These are phyloP conservation scores for Dioscorea zingiberensis DNA, from an alignment of 106 monocot genomes.

Conservation along the genomic window DNA sequence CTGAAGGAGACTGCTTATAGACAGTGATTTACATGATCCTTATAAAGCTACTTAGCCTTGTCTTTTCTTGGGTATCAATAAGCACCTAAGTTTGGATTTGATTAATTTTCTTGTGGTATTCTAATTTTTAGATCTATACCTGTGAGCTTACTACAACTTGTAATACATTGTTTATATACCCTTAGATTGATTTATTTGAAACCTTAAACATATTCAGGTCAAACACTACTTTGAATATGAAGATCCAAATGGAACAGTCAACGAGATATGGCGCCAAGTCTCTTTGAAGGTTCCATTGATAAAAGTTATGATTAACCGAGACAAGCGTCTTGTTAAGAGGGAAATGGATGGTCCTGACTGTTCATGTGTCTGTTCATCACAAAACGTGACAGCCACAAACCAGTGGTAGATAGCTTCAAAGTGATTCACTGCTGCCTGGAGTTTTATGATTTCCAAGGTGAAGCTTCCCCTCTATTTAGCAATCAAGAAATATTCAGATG, in stretches of 20 bases:
- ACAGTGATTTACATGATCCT: too few relatives aligned
- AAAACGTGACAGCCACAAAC: conserved; percentile 15
- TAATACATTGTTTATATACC: background rate
- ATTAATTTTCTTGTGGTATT: too few relatives aligned
- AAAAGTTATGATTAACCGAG: conserved; percentile 87
- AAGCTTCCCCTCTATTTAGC: too few relatives aligned
- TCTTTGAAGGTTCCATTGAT: conserved; percentile 70
- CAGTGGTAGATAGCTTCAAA: background rate
- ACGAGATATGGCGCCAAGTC: conserved; percentile 95
- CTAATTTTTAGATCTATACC: too few relatives aligned
- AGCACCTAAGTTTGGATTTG: too few relatives aligned
- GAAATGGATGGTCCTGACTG: conserved; percentile 35
- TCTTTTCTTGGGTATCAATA: too few relatives aligned
- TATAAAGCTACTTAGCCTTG: too few relatives aligned
- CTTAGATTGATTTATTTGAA: background rate
- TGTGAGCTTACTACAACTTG: too few relatives aligned
- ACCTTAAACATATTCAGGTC: conserved; percentile 36
- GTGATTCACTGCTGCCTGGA: background rate
- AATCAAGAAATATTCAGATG: too few relatives aligned
- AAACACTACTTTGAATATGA: conserved; percentile 86
- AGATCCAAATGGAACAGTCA: conserved; percentile 79
- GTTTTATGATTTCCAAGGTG: too few relatives aligned
- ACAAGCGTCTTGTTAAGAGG: conserved; percentile 70
- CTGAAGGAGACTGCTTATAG: too few relatives aligned
- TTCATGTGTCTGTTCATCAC: conserved; percentile 59